Evolutionary conservation across 2,329 filamentous ascomycete species (phyloP).

Genomic region (Fusarium sp.): DNA sequence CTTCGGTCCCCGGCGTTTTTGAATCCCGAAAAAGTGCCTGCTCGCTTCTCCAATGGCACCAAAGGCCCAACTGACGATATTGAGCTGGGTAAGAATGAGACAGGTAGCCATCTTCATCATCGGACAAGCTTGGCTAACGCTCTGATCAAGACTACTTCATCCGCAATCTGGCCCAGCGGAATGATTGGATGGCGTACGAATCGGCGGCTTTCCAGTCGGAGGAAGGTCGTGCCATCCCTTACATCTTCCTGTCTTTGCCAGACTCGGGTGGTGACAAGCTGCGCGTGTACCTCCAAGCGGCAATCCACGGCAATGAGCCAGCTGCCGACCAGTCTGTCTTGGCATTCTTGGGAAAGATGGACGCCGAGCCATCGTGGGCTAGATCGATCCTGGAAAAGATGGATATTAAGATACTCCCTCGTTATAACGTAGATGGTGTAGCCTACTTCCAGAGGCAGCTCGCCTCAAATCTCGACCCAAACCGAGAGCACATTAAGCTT

Average conservation of each 20-base stretch:
- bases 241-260: constrained; percentile 4
- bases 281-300: constrained; percentile 5
- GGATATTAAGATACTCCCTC: constrained; percentile 22
- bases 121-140: rapidly evolving
- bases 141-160: constrained; percentile 6
- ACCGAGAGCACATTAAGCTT: constrained; percentile 14
- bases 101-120: rapidly evolving
- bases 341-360: constrained; percentile 14
- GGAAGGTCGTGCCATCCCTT: constrained; percentile 16
- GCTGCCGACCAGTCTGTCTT: constrained; percentile 14
- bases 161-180: background rate
- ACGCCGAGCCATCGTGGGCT: constrained; percentile 14
- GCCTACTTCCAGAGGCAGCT: constrained; percentile 22
- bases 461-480: constrained; percentile 9
- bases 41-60: constrained; percentile 3
- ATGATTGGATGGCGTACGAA: constrained; percentile 20
- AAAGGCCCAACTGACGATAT: constrained; percentile 8
- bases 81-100: background rate
- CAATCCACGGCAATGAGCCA: constrained; percentile 22
- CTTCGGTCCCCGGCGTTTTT: constrained; percentile 15
- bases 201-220: background rate
- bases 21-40: background rate
- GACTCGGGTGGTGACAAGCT: constrained; percentile 3
- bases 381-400: constrained; percentile 14
- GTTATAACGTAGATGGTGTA: constrained; percentile 19